These are phyloP conservation scores for Lichenothelia convexa DNA, from an alignment of 495 filamentous ascomycete genomes.

Conservation along the genomic window DNA sequence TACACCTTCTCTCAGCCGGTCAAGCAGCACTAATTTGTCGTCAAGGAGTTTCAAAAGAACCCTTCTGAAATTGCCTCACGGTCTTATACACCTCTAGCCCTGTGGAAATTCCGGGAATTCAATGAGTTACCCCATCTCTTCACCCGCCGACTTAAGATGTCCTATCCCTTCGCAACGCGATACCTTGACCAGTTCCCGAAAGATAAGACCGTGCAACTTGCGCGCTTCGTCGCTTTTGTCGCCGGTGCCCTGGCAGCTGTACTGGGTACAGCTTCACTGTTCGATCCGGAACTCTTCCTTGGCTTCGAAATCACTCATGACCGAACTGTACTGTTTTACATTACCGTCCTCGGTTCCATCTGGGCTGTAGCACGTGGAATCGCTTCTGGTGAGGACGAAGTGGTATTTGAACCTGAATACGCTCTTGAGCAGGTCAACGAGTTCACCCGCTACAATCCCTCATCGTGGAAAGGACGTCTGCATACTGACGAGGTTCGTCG, in stretches of 20 bases:
- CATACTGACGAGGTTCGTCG: constrained; percentile 71
- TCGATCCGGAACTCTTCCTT: constrained; percentile 80
- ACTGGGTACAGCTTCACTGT: constrained; percentile 55
- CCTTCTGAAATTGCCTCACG: constrained; percentile 66
- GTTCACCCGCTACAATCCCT: constrained; percentile 78
- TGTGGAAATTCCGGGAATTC: constrained; percentile 98
- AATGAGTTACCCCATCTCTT: constrained; percentile 92
- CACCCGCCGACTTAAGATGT: constrained; percentile 76
- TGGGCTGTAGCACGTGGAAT: constrained; percentile 64
- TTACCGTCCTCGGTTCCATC: constrained; percentile 39
- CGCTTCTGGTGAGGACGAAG: constrained; percentile 54
- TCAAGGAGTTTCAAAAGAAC: constrained; percentile 77
- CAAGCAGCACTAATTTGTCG: constrained; percentile 1
- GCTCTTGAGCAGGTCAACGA: constrained; percentile 74
- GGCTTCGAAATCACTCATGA: constrained; percentile 77
- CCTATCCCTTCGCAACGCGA: constrained; percentile 74
- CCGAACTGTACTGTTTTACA: constrained; percentile 67
- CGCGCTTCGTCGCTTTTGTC: constrained; percentile 70
- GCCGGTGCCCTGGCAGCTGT: constrained; percentile 71
- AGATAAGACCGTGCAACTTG: constrained; percentile 69
- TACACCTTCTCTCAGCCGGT: no score
- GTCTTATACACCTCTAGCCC: constrained; percentile 79
- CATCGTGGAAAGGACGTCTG: constrained; percentile 70
- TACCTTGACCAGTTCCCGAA: constrained; percentile 97
- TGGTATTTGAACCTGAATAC: constrained; percentile 79